Evolutionary conservation across 1,139 yeast genomes (phyloP).

Genomic region (Pichia sp.): DNA sequence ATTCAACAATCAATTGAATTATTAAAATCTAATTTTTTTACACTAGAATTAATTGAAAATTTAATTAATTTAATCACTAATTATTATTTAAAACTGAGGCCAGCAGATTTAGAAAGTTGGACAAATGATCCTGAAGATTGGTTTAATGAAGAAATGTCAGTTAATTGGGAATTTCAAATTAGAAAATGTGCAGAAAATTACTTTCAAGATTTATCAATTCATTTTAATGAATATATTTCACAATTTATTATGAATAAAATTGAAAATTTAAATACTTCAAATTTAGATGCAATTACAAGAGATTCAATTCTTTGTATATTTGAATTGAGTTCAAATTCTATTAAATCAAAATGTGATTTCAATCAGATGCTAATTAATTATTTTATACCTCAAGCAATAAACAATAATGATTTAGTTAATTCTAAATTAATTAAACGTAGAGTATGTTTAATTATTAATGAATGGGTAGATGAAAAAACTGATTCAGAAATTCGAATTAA

Average conservation of each 20-base stretch:
- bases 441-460: constrained; percentile 65
- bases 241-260: constrained; percentile 60
- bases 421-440: constrained; percentile 68
- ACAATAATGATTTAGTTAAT: constrained; percentile 34
- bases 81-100: constrained; percentile 67
- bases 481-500: constrained; percentile 50
- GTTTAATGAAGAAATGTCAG: constrained; percentile 72
- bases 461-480: constrained; percentile 72
- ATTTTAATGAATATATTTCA: constrained; percentile 56
- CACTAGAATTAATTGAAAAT: constrained; percentile 46
- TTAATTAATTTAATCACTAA: constrained; percentile 61
- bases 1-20: constrained; percentile 50
- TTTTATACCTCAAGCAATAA: constrained; percentile 56
- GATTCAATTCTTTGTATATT: constrained; percentile 81
- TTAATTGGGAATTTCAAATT: constrained; percentile 78
- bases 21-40: constrained; percentile 51
- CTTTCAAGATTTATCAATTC: constrained; percentile 65
- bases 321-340: constrained; percentile 65
- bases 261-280: constrained; percentile 40
- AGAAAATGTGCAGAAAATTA: constrained; percentile 86
- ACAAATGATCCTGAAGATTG: constrained; percentile 84
- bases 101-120: constrained; percentile 79
- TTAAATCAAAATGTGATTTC: constrained; percentile 52
- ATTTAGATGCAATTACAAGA: constrained; percentile 50
- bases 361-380: constrained; percentile 39